Base-by-base conservation (phyloP, 148 eudicot species). In the Polygonum maritimum region DNA sequence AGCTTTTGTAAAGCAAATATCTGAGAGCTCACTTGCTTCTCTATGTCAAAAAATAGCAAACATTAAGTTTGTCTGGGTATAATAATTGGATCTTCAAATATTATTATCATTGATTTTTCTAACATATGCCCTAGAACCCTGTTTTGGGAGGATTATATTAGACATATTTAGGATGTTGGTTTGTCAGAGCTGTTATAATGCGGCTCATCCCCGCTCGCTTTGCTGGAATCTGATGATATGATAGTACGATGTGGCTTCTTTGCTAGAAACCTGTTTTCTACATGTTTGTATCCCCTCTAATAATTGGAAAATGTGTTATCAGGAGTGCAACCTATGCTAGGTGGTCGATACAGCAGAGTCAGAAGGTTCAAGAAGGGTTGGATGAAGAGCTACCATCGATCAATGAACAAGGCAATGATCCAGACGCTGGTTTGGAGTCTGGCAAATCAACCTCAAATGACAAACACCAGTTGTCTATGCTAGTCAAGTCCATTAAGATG, bases 251-350 rank as follows among this genome's bases (percentile, higher is more conserved):
- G 13, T 41, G 12, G 62, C 19, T 11, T 26, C 31, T 26, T 26
- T 26, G 31, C 31, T 26, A 26, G 31, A 26, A 26, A 26, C 31
- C 31, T 26, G 31, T 26, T 65, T 19, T 0, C 2, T n/a, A 58
- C 21, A 58, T 21, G 5, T 21, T 21, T 22, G 65, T 22, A 21
- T 58, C 67, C 15, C 18, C 76, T 75, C 54, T 72, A 65, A 69
- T 41, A 4, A 21, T 70, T 55, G 39, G 12, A 65, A 45, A 55
- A 65, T 51, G 79, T 26, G 73, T 41, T 76, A 82, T 79, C 92
- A 95, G 97, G 93, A 95, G 97, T 82, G 94, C 93, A 15, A 71
- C 87, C 47, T 96, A 88, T 81, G 86, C 82, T 70, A 81, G 96
- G 82, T 94, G 91, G 80, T n/a, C 90, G 70, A 81, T 87, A 48